Evolutionary conservation across 805 yeast genomes (phyloP).

Genomic region (Starmerella apicola): DNA sequence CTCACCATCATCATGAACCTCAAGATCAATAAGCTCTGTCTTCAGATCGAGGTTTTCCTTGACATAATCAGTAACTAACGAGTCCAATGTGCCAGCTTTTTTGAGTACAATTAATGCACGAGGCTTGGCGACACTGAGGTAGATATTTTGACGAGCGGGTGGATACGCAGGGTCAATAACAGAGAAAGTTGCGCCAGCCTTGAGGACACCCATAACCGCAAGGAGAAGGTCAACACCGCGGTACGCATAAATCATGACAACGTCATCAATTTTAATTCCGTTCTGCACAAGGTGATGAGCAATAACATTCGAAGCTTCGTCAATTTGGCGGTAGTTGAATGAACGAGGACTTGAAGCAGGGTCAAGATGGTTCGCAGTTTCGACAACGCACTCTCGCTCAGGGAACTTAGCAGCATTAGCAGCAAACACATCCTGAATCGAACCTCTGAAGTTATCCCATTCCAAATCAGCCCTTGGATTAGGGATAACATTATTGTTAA

Average conservation of each 20-base stretch:
- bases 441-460: conserved; percentile 86
- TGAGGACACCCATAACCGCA: conserved; percentile 93
- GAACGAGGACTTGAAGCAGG: conserved; percentile 42
- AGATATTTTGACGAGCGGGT: conserved; percentile 91
- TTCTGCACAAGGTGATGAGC: conserved; percentile 74
- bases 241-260: conserved; percentile 94
- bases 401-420: conserved; percentile 76
- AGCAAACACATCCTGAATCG: conserved; percentile 91
- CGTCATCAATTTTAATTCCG: conserved; percentile 83
- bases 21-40: conserved; percentile 64
- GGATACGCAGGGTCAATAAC: conserved; percentile 99
- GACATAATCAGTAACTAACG: conserved; percentile 68
- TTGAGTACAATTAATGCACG: conserved; percentile 77
- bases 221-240: conserved; percentile 95
- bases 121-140: conserved; percentile 87
- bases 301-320: conserved; percentile 84
- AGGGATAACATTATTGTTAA: conserved; percentile 42
- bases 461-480: conserved; percentile 79
- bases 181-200: conserved; percentile 97
- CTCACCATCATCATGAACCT: conserved; percentile 62
- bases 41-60: conserved; percentile 57
- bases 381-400: conserved; percentile 81
- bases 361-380: conserved; percentile 56
- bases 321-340: conserved; percentile 77
- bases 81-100: conserved; percentile 76